Evolutionary conservation across 2,329 filamentous ascomycete genomes (phyloP), one percentile per base, ranked within the genome.

Genomic region (Apiospora malaysiana): DNA sequence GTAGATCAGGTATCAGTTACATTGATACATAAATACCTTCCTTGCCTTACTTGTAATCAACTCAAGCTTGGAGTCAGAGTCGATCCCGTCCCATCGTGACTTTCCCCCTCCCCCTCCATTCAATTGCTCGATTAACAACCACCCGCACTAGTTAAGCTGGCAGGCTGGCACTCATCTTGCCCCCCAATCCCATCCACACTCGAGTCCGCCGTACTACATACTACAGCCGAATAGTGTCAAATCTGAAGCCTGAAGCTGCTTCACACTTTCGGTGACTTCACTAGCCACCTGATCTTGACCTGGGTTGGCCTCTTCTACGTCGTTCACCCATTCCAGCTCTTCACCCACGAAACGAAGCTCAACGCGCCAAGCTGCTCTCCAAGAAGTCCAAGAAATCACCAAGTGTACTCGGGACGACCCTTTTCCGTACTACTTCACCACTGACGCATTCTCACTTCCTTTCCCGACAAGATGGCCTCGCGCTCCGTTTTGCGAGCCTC

Each of bases 401-500:
- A 40, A 37, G 56, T 32, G 32, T 23, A 63, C 8, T 32, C 14
- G 18, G 40, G n/a, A n/a, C 56, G 32, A 32, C 27, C 25, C 1
- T 56, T 27, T 27, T 23, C 40, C 16, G 32, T 21, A 37, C 49
- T 43, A 27, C 42, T 18, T n/a, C 42, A 51, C 59, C 59, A 63
- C 21, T 32, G 37, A 66, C 49, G 47, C 71, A 43, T 70, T 27
- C 25, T 18, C 51, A 49, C 71, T 68, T 69, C 25, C 4, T 16
- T 40, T 25, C 6, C 10, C n/a, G 10, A 27, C 70, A 73, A 72
- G 47, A 77, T 77, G 75, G 49, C 75, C 21, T 74, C 73, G 8
- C 74, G 75, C 43, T 73, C 72, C 67, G 40, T 75, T 27, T 18
- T 74, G 23, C 74, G 75, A 66, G 71, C 74, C 66, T 75, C 75